Evolutionary conservation across 2,329 filamentous ascomycete genomes (phyloP), one percentile per base, ranked within the genome.

Genomic region (Pseudogymnoascus sp.): DNA sequence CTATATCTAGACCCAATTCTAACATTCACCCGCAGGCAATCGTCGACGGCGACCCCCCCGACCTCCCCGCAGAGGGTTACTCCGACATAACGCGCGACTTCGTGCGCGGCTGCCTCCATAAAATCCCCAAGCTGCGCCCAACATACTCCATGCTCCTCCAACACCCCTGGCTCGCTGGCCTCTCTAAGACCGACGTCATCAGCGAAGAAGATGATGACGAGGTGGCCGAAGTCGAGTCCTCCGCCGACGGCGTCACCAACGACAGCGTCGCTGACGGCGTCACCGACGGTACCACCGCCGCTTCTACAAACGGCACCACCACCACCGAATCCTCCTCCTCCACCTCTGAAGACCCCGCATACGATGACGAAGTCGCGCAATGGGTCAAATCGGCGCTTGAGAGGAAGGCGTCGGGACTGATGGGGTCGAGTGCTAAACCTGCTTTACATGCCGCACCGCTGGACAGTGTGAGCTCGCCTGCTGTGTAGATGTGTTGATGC

Each of bases 41-140:
- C 73, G 95, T 99, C 37, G 91, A 97, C 73, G 95, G 95, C 60
- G 92, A 96, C n/a, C 91, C 95, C 12, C 95, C 95, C 9, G 87
- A 89, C 71, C 85, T 99, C 34, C 95, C 95, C 0, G 79, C 82
- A 4, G 84, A 89, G 63, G 87, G 85, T 25, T 99, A 90, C 74
- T 95, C 93, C 0, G 83, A 88, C 63, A 82, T 84, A 5, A 91
- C 93, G 1, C 88, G 87, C 63, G 89, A 93, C 70, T 99, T 99
- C 77, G 93, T 99, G 23, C 82, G 84, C 40, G 88, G 88, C 49
- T 97, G 95, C 74, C 81, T 99, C 56, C 92, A 97, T 80, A 99
- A 99, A 76, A 89, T 91, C 21, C 91, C 95, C 7, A 90, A 90
- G 69, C 84, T 96, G 65, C 87, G 95, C n/a, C 93, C 93, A n/a